phyloP scores from a whole-genome alignment of 23 red algal genomes.

The Gracilaria domingensis region DNA sequence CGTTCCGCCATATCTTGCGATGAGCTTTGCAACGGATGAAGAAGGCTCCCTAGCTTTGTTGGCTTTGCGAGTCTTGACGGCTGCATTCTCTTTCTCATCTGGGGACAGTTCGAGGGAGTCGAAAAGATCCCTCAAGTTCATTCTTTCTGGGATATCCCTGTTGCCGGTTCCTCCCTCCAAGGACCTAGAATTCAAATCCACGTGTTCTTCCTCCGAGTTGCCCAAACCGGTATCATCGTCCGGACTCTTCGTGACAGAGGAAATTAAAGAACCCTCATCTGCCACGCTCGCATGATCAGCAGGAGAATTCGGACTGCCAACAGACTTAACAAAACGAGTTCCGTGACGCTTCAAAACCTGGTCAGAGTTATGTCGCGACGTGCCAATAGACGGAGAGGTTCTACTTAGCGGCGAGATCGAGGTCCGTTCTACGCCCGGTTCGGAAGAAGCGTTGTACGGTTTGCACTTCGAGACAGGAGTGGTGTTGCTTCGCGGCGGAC shows the following conservation, averaged over 20 bases:
- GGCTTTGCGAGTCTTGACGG: neutral
- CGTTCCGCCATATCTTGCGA: slow-evolving; percentile 1
- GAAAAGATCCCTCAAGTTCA: slow-evolving; percentile 58
- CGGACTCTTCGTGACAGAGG: slow-evolving; percentile 1
- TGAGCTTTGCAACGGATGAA: slow-evolving; percentile 27
- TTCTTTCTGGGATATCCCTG: slow-evolving; percentile 26
- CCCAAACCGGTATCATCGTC: neutral
- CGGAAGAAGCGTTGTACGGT: neutral
- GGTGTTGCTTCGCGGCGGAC: slow-evolving; percentile 12
- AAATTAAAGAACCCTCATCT: neutral
- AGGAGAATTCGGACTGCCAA: neutral
- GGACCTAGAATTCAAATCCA: neutral
- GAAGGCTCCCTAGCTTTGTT: neutral
- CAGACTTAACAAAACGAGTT: neutral
- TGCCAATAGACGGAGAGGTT: neutral
- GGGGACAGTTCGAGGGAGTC: slow-evolving; percentile 41
- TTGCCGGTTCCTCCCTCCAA: neutral
- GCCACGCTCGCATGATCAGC: neutral
- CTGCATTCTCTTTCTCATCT: neutral
- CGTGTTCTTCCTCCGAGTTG: neutral
- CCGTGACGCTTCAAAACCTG: neutral
- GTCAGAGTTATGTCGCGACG: neutral
- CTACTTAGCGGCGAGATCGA: neutral
- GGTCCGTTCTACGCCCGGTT: neutral
- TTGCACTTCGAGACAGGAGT: neutral